Base-by-base conservation (phyloP, 164 flowering plant species). In the Kalanchoe fedtschenkoi region DNA sequence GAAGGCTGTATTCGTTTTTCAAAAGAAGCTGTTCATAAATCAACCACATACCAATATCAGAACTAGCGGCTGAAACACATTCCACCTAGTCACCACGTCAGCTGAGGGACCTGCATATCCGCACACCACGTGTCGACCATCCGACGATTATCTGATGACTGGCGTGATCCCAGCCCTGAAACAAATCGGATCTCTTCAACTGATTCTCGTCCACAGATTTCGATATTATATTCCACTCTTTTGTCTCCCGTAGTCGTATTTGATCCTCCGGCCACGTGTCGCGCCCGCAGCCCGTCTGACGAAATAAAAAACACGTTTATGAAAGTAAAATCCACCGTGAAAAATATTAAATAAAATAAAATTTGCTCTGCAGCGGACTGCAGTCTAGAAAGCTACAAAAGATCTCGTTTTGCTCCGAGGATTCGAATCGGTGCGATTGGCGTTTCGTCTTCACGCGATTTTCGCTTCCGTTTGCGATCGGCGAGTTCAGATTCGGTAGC, bases 201-300 rank as follows among this genome's bases (percentile, higher is more conserved):
- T 67, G 8, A 9, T 70, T 78, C 82, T 73, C 79, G 74, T 70
- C 85, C 85, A 81, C 85, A 66, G 78, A 69, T 74, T 78, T 55
- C 53, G 81, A 77, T 77, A 68, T 72, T 70, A 44, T 44, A 44
- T 19, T 44, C 24, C 9, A 0, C 43, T 28, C 55, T 46, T 7
- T 28, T 17, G 62, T 21, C 60, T 15, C 21, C 28, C 64, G 66
- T 42, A 69, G 47, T 41, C 17, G 57, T 57, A 46, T 68, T 62
- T 69, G 69, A 66, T 66, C 42, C 21, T 62, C 22, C 58, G n/a
- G 72, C 72, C 82, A 81, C 85, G 85, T 81, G 85, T 64, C 85
- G 9, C 0, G 1, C 28, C 16, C 5, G 15, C 54, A 38, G 53
- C 42, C 44, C 33, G 64, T 66, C 60, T 47, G 21, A 51, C 56